phyloP scores from a whole-genome alignment of 305 asterid species.

The Fraxinus greggii region DNA sequence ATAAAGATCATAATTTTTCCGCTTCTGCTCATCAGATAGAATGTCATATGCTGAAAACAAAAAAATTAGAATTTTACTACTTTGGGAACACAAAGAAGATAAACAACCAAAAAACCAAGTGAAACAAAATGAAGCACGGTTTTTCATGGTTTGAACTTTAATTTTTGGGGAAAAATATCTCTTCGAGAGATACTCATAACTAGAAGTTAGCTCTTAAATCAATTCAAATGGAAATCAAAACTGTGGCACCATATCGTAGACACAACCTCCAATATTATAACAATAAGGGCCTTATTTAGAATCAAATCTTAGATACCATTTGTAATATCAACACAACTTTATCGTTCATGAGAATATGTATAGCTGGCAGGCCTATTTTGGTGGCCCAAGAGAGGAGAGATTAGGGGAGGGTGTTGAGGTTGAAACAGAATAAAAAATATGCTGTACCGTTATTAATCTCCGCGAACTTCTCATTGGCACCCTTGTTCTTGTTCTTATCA shows the following conservation, averaged over 20 bases:
- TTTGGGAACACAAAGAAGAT: background rate
- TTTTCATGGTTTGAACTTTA: background rate
- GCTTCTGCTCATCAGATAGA: slow-evolving; percentile 82
- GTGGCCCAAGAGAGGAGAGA: background rate
- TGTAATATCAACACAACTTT: background rate
- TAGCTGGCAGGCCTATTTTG: background rate
- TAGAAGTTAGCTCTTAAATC: background rate
- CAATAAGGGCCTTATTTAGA: background rate
- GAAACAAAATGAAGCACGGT: background rate
- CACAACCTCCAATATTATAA: background rate
- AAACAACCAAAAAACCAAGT: background rate
- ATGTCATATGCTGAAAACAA: slow-evolving; percentile 75
- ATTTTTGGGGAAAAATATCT: background rate
- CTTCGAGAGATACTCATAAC: background rate
- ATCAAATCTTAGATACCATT: background rate
- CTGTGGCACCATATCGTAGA: background rate
- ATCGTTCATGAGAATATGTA: background rate
- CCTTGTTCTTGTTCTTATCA: slow-evolving; percentile 88
- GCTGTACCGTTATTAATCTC: slow-evolving; percentile 86
- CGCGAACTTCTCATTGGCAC: slow-evolving; percentile 87
- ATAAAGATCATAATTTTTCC: slow-evolving; percentile 85
- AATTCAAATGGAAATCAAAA: background rate
- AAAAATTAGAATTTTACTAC: background rate
- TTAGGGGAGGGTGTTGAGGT: background rate
- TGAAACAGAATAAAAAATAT: background rate